phyloP scores from a whole-genome alignment of 1,284 basidiomycete species.

The Boletus semigastroideus region DNA sequence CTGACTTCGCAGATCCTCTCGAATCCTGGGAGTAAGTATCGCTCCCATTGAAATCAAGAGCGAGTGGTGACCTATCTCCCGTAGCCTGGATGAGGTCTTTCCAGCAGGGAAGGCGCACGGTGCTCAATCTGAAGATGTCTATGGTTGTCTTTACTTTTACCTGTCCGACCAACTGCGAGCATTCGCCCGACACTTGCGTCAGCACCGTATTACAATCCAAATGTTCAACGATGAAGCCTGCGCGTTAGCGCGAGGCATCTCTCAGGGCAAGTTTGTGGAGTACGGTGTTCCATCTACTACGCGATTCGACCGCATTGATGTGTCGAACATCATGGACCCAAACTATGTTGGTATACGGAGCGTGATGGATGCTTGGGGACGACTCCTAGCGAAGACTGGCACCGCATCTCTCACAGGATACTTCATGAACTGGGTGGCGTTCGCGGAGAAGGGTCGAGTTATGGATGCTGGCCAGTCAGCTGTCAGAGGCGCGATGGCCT shows the following conservation, averaged over 20 bases:
- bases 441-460: conserved; percentile 15
- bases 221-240: conserved; percentile 30
- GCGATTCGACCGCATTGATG: conserved; percentile 44
- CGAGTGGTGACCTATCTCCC: conserved; percentile 3
- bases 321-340: conserved; percentile 44
- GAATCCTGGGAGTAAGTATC: conserved; percentile 42
- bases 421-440: conserved; percentile 45
- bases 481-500: conserved; percentile 1
- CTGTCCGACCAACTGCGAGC: conserved; percentile 37
- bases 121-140: conserved; percentile 40
- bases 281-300: conserved; percentile 22
- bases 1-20: conserved; percentile 40
- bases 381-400: conserved; percentile 31
- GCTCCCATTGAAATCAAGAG: neutral
- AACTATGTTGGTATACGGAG: conserved; percentile 39
- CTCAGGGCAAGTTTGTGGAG: conserved; percentile 6
- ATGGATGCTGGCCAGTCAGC: conserved; percentile 3
- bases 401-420: conserved; percentile 40
- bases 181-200: conserved; percentile 35
- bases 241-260: conserved; percentile 25
- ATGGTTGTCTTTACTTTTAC: conserved; percentile 48
- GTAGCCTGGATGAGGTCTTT: conserved; percentile 28
- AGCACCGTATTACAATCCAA: conserved; percentile 34
- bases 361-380: conserved; percentile 37
- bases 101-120: conserved; percentile 36